Conservation (phyloP, 1,284 basidiomycete species). For the Cystobasidium slooffiae region DNA sequence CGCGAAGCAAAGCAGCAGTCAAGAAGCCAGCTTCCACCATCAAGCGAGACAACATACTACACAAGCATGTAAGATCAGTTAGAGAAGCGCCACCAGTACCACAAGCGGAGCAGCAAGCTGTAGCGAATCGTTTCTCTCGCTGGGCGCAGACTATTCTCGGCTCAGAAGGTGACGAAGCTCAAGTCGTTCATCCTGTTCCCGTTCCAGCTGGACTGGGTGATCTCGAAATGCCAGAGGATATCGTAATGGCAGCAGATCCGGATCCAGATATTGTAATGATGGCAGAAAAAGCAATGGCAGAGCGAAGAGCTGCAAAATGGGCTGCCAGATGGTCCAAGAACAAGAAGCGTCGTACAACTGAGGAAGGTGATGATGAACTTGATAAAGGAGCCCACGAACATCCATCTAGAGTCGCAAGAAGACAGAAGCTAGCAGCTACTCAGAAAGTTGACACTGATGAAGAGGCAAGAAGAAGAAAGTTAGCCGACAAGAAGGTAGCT, state of each 20-base stretch:
- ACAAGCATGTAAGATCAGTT: constrained; percentile 5
- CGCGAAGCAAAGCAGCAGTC: not conserved
- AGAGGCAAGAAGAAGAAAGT: not conserved
- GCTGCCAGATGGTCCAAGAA: constrained; percentile 31
- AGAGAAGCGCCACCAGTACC: not conserved
- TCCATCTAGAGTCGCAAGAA: constrained; percentile 29
- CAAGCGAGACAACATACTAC: not conserved
- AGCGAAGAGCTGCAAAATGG: constrained; percentile 29
- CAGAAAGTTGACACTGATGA: not conserved
- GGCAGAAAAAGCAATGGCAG: constrained; percentile 21
- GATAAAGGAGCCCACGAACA: constrained; percentile 24
- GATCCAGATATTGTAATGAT: constrained; percentile 15
- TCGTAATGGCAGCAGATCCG: constrained; percentile 17
- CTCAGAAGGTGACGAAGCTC: not conserved
- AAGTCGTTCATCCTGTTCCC: not conserved
- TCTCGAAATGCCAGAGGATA: constrained; percentile 23
- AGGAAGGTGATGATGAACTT: constrained; percentile 10
- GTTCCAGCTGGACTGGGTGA: constrained; percentile 31
- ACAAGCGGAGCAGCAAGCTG: constrained; percentile 6
- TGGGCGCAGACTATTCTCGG: constrained; percentile 32
- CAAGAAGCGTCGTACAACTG: constrained; percentile 17
- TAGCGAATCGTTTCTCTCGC: constrained; percentile 19
- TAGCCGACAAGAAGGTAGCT: constrained; percentile 13
- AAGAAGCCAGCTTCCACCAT: not conserved
- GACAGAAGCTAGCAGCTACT: constrained; percentile 19